These are phyloP conservation scores for Rhodotorula sphaerocarpa DNA, from an alignment of 768 basidiomycete species.

Conservation along the genomic window DNA sequence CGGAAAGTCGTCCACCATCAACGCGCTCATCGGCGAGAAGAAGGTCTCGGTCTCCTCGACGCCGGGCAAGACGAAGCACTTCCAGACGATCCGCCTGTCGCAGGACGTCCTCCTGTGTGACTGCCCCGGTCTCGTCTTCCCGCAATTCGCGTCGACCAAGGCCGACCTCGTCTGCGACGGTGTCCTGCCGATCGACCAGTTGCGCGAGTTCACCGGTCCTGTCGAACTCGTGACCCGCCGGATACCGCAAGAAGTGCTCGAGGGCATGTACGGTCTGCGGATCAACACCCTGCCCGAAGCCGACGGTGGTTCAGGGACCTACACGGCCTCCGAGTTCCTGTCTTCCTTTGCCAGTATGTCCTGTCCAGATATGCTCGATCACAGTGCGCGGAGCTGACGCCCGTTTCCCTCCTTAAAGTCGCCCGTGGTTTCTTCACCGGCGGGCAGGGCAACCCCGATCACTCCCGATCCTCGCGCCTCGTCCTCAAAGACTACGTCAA, in stretches of 20 bases:
- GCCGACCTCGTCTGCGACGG: slow-evolving; percentile 95
- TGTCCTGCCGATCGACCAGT: slow-evolving; percentile 92
- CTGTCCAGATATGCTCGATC: no score
- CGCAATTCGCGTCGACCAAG: slow-evolving; percentile 93
- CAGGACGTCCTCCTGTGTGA: slow-evolving; percentile 80
- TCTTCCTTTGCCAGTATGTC: slow-evolving; percentile 84
- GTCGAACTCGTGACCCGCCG: slow-evolving; percentile 65
- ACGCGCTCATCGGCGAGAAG: slow-evolving; percentile 85
- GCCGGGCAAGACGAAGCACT: slow-evolving; percentile 97
- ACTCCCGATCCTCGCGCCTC: slow-evolving; percentile 83
- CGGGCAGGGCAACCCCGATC: slow-evolving; percentile 94
- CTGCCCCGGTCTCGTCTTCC: slow-evolving; percentile 96
- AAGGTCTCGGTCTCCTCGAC: slow-evolving; percentile 97
- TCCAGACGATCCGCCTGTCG: slow-evolving; percentile 94
- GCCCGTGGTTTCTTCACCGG: slow-evolving; percentile 85
- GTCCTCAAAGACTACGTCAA: slow-evolving; percentile 96
- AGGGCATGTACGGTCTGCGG: slow-evolving; percentile 75
- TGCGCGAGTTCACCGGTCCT: slow-evolving; percentile 86
- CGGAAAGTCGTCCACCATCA: slow-evolving; percentile 96
- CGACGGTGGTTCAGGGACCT: slow-evolving; percentile 70
- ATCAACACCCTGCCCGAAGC: slow-evolving; percentile 60
- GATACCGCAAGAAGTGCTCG: slow-evolving; percentile 73
- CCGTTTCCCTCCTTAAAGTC: slow-evolving; percentile 51
- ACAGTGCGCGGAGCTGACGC: slow-evolving; percentile 35
- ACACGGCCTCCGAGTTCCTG: slow-evolving; percentile 68